phyloP scores from a whole-genome alignment of 2,329 filamentous ascomycete species.

The Cytospora chrysosperma region DNA sequence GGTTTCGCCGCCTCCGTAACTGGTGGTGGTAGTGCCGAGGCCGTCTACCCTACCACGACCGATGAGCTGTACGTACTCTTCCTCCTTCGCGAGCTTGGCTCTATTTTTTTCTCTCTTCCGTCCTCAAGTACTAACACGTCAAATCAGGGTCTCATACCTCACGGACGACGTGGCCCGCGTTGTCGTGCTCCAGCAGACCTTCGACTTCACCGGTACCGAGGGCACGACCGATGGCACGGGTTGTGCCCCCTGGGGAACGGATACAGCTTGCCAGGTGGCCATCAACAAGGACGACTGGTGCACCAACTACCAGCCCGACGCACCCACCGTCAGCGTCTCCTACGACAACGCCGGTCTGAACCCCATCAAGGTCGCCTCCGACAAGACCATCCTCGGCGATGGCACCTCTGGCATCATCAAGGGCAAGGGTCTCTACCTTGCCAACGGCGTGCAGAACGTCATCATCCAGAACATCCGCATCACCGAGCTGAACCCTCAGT shows the following conservation, averaged over 20 bases:
- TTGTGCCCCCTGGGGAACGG: constrained; percentile 58
- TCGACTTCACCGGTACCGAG: constrained; percentile 56
- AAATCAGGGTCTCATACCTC: constrained; percentile 50
- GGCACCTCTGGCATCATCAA: constrained; percentile 55
- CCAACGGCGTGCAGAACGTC: constrained; percentile 49
- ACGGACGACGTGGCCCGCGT: constrained; percentile 51
- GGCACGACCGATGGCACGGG: constrained; percentile 52
- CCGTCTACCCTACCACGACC: constrained; percentile 52
- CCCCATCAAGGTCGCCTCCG: constrained; percentile 53
- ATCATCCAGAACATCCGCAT: constrained; percentile 61
- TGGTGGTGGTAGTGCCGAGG: constrained; percentile 54
- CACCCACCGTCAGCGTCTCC: constrained; percentile 43
- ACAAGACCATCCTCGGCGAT: constrained; percentile 57
- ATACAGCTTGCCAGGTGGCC: constrained; percentile 54
- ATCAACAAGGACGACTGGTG: constrained; percentile 62
- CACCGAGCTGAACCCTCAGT: constrained; percentile 53
- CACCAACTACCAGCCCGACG: constrained; percentile 54
- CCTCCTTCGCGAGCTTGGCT: neutral
- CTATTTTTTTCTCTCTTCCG: neutral
- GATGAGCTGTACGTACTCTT: constrained; percentile 46
- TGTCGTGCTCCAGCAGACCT: constrained; percentile 57
- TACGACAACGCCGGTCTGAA: constrained; percentile 52
- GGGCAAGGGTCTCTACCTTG: constrained; percentile 55
- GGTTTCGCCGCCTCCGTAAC: constrained; percentile 53
- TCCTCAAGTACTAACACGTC: neutral